Base-by-base conservation (phyloP, 75 land plant genomes). In the Larix kaempferi region DNA sequence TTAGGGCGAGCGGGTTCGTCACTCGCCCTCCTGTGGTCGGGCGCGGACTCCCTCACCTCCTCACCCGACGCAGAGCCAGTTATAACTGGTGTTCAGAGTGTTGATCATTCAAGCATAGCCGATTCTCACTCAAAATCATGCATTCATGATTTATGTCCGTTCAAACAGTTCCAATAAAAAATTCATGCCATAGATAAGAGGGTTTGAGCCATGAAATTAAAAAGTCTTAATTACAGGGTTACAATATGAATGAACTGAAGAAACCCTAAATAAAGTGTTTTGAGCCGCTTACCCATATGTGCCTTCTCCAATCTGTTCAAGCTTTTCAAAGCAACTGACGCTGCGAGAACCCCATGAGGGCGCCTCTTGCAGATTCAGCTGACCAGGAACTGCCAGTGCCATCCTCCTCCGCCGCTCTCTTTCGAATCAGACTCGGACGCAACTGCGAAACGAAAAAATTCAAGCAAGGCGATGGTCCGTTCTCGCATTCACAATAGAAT, bases 261-360 rank as follows among this genome's bases (percentile, higher is more conserved):
- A 33, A 16, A 65, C 15, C 17, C 69, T 33, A 65, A 16, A 26
- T 65, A 2, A 16, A 4, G 19, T 16, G 2, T 33, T 65, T 65
- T 16, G 17, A 78, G 60, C 12, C 25, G 64, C 79, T 19, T 74
- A 95, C 98, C 98, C 98, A 52, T 95, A 95, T 16, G 98, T 95
- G 17, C 98, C 98, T 76, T 95, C 98, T 29, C 98, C 98, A 77
- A 95, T 95, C 83, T 95, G 98, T 85, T 95, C 98, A 56, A 95
- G 66, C 81, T 91, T 91, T 84, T 95, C 92, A 74, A 93, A 95
- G 79, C 94, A 92, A 58, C 91, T 90, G 25, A 95, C 92, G 78
- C 91, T 90, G 23, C 98, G 85, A 10, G 98, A 95, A 7, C 98
- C 98, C 98, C 98, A 95, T 0, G 88, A 75, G 1, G 98, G 94